Evolutionary conservation across 768 basidiomycete genomes (phyloP).

Genomic region (Cystofilobasidium capitatum): DNA sequence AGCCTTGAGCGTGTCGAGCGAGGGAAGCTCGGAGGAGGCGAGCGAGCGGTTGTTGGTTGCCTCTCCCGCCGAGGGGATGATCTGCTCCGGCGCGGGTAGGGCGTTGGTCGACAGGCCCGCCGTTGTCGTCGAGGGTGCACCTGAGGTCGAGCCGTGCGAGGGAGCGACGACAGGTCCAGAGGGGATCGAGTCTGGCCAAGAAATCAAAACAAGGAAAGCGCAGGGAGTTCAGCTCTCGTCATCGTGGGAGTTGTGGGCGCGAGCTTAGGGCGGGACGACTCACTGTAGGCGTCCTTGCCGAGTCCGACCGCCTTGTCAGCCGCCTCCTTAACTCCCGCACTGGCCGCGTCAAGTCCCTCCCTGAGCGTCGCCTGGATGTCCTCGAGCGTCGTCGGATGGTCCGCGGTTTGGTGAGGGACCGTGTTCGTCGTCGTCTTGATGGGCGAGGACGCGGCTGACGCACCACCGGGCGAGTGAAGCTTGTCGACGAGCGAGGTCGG

Average conservation of each 20-base stretch:
- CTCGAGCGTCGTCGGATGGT: background rate
- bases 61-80: background rate
- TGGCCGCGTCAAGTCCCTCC: background rate
- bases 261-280: background rate
- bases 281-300: background rate
- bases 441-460: conserved; percentile 1
- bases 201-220: too few species aligned
- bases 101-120: too few species aligned
- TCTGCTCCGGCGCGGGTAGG: too few species aligned
- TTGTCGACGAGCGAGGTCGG: conserved; percentile 15
- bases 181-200: too few species aligned
- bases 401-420: conserved; percentile 1
- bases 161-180: background rate
- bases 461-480: conserved; percentile 9
- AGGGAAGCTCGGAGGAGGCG: conserved; percentile 13
- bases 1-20: conserved; percentile 7
- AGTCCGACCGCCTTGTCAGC: background rate
- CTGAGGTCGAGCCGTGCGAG: background rate
- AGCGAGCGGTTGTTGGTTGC: background rate
- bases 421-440: conserved; percentile 26
- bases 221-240: too few species aligned
- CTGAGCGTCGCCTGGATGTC: conserved; percentile 5
- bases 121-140: too few species aligned
- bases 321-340: background rate
- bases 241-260: background rate